Evolutionary conservation across 2,329 filamentous ascomycete genomes (phyloP).

Genomic region (Talaromyces sp.): DNA sequence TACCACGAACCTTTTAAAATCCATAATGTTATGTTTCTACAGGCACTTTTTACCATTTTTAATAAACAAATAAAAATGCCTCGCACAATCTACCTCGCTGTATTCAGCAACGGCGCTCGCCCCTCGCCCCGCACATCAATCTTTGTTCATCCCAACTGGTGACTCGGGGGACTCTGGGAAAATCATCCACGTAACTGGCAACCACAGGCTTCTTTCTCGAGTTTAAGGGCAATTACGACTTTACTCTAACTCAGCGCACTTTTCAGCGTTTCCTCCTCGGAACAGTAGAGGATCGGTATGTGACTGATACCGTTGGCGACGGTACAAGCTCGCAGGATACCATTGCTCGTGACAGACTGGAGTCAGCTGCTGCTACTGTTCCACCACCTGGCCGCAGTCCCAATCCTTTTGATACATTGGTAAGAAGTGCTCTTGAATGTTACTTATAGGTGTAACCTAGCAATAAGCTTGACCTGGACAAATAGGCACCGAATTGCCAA

Average conservation of each 20-base stretch:
- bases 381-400: constrained; percentile 12
- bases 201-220: constrained; percentile 13
- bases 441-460: neutral
- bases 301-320: no score
- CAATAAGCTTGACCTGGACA: neutral
- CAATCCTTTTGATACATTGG: constrained; percentile 10
- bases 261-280: constrained; percentile 10
- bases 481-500: neutral
- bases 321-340: constrained; percentile 1
- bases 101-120: no score
- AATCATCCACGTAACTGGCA: constrained; percentile 14
- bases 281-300: no score
- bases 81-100: no score
- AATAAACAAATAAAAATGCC: no score
- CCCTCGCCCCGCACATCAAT: no score
- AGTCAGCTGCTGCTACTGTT: constrained; percentile 9
- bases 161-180: neutral
- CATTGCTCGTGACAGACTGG: constrained; percentile 8
- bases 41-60: no score
- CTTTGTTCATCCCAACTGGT: no score
- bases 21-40: no score
- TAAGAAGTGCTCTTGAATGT: neutral
- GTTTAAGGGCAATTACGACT: constrained; percentile 16
- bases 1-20: no score
- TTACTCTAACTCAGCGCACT: constrained; percentile 7